Evolutionary conservation across 805 yeast species (phyloP).

Genomic region (Cyberlindnera mrakii): DNA sequence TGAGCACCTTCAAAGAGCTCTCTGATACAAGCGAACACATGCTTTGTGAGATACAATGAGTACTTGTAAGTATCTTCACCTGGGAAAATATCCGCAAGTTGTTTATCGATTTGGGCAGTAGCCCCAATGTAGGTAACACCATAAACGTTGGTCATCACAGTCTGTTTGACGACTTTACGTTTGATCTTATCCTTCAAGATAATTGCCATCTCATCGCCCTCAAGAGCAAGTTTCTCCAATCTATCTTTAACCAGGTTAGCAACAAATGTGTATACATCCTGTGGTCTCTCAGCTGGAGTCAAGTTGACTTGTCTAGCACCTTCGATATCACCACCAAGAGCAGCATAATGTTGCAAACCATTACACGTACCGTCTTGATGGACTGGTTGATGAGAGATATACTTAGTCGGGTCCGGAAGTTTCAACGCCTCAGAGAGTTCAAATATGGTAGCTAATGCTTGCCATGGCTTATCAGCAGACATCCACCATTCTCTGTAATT

Average conservation of each 20-base stretch:
- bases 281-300: slow-evolving; percentile 65
- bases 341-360: slow-evolving; percentile 84
- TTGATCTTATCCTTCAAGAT: slow-evolving; percentile 49
- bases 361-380: slow-evolving; percentile 88
- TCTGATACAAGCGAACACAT: slow-evolving; percentile 78
- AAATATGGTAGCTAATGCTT: slow-evolving; percentile 62
- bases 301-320: slow-evolving; percentile 80
- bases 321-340: slow-evolving; percentile 77
- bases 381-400: slow-evolving; percentile 65
- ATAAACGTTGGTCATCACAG: slow-evolving; percentile 97
- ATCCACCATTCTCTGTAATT: slow-evolving; percentile 59
- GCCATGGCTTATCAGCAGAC: slow-evolving; percentile 80
- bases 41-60: slow-evolving; percentile 63
- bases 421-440: slow-evolving; percentile 59
- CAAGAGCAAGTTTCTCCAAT: slow-evolving; percentile 46
- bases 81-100: slow-evolving; percentile 55
- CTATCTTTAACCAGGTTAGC: slow-evolving; percentile 55
- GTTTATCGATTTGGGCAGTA: slow-evolving; percentile 76
- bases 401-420: slow-evolving; percentile 58
- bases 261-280: slow-evolving; percentile 70
- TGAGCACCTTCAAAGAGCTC: slow-evolving; percentile 90
- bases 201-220: slow-evolving; percentile 48
- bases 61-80: slow-evolving; percentile 41
- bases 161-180: slow-evolving; percentile 90
- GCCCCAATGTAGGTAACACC: slow-evolving; percentile 97